Base-by-base conservation (phyloP, 345 rosid species). In the Salix exigua region DNA sequence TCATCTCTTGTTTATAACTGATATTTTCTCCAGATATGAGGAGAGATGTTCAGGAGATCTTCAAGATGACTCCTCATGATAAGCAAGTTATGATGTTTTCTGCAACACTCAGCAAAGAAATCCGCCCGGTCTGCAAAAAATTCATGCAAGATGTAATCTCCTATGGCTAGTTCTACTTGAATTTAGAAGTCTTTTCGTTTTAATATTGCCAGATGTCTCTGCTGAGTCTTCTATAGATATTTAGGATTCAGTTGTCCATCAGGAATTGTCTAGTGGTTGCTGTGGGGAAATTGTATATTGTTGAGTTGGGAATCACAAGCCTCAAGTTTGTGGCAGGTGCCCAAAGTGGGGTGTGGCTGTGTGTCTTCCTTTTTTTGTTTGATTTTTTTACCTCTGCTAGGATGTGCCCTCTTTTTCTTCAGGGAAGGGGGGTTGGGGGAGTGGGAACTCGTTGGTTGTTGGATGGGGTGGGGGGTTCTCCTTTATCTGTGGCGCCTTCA, bases 1-100 rank as follows among this genome's bases (percentile, higher is more conserved):
- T 31, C 60, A 12, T 68, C 61, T 69, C 50, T 73, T 5, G 40
- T 37, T n/a, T 40, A 48, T 46, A 18, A 33, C 19, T 53, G 7
- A 7, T 77, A 21, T 70, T 6, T 72, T 78, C 30, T 81, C 80
- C 89, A 96, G 97, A 96, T 75, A 96, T 96, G 98, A 84, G 98
- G 78, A 91, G 93, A 71, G 99, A 96, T 86, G 97, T 96, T 78
- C 99, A 96, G 82, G 98, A 93, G 86, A 96, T 96, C 28, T 96
- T 96, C 86, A 96, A 96, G 87, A 86, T 92, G 97, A 96, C 99
- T 33, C 99, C 99, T 37, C 98, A 94, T 66, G 99, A 96, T 72
- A 96, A 96, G 85, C 99, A 96, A 88, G 99, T 96, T 25, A 96
- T 96, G 99, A 96, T 96, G 99, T 96, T 96, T 81, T 96, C 98